Evolutionary conservation across 2,329 filamentous ascomycete species (phyloP).

Genomic region (Nothopassalora personata): DNA sequence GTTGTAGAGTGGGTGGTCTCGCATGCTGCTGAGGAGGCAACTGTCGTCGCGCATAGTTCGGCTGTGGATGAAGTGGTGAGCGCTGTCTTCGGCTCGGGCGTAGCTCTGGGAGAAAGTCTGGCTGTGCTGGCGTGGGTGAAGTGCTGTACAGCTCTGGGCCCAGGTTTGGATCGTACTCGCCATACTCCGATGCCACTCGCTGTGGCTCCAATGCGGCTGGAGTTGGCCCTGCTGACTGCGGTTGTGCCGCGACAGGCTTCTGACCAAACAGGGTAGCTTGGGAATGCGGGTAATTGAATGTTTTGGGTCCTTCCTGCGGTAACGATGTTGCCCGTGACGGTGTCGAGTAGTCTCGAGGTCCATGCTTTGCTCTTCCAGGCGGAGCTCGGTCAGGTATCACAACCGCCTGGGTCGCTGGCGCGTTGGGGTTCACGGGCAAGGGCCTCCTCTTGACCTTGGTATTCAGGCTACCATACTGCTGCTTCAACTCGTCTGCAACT

Average conservation of each 20-base stretch:
- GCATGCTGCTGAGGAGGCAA: constrained; percentile 20
- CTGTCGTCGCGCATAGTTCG: constrained; percentile 17
- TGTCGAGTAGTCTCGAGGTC: constrained; percentile 27
- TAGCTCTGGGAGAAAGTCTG: constrained; percentile 32
- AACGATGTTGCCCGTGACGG: constrained; percentile 24
- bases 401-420: constrained; percentile 21
- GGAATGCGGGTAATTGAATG: constrained; percentile 22
- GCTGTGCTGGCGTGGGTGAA: constrained; percentile 39
- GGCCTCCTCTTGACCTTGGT: constrained; percentile 69
- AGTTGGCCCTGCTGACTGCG: constrained; percentile 5
- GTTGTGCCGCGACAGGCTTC: constrained; percentile 7
- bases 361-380: constrained; percentile 31
- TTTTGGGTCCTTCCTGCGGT: constrained; percentile 21
- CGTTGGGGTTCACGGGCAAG: constrained; percentile 70
- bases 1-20: constrained; percentile 30
- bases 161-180: constrained; percentile 17
- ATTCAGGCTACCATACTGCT: constrained; percentile 19
- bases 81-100: constrained; percentile 29
- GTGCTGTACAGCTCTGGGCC: constrained; percentile 27
- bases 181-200: constrained; percentile 9
- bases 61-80: constrained; percentile 27
- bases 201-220: constrained; percentile 6
- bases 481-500: constrained; percentile 25
- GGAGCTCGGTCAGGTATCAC: constrained; percentile 22
- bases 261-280: constrained; percentile 19